phyloP scores from a whole-genome alignment of 306 rosid species.

The Nissolia schottii region DNA sequence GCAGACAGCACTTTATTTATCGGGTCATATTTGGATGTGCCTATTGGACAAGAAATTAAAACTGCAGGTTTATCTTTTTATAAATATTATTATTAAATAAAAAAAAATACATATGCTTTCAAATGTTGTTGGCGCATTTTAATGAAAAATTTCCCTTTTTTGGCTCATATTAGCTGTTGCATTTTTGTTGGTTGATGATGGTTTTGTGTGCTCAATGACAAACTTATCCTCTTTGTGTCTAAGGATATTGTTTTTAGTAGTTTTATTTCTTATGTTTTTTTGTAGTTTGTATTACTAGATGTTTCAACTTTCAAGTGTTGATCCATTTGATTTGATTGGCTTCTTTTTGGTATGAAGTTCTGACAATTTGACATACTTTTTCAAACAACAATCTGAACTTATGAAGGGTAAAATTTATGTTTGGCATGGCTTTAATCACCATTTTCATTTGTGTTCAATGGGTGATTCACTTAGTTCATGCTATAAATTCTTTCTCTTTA shows the following conservation, averaged over 20 bases:
- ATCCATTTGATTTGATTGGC: constrained; percentile 7
- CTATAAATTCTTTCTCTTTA: neutral
- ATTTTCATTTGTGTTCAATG: neutral
- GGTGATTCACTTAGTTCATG: neutral
- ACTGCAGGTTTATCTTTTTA: constrained; percentile 61
- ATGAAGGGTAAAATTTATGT: neutral
- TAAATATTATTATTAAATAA: constrained; percentile 5
- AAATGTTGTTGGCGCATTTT: neutral
- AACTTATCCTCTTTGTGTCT: neutral
- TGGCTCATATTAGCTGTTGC: constrained; percentile 10
- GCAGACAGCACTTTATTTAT: constrained; percentile 59
- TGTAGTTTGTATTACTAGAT: neutral
- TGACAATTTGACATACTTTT: neutral
- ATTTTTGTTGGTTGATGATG: constrained; percentile 14
- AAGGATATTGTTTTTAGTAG: neutral
- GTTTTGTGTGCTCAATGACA: constrained; percentile 8
- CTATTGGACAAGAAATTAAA: constrained; percentile 88
- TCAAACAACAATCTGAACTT: neutral
- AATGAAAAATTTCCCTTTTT: neutral
- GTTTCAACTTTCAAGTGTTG: constrained; percentile 22
- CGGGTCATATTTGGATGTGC: constrained; percentile 83
- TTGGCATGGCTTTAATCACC: neutral
- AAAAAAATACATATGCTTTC: neutral
- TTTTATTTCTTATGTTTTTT: neutral
- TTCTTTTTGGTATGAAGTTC: constrained; percentile 10